Conservation (phyloP, 2,329 filamentous ascomycete species). For the Didymella segeticola region DNA sequence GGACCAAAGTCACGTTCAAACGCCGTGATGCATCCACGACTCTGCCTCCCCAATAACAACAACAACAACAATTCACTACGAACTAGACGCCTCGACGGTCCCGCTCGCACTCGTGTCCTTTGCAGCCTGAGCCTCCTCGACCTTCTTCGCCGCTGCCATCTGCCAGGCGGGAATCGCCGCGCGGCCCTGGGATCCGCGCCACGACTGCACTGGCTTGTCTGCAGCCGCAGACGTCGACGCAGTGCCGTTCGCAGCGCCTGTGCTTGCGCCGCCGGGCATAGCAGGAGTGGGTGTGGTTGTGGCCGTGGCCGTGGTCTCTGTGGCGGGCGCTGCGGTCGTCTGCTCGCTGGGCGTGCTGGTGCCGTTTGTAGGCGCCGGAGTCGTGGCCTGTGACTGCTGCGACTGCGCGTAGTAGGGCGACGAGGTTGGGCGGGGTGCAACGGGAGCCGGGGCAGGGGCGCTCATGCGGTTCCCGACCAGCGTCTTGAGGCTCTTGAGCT, state of each 20-base stretch:
- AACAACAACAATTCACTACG: no score
- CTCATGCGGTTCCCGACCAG: conserved; percentile 72
- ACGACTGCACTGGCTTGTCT: conserved; percentile 36
- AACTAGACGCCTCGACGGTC: conserved; percentile 42
- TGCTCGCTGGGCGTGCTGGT: conserved; percentile 39
- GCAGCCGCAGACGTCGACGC: conserved; percentile 26
- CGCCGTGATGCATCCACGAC: no score
- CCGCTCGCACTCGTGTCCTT: conserved; percentile 52
- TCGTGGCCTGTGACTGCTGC: conserved; percentile 23
- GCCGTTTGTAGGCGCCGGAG: conserved; percentile 30
- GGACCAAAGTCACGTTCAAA: no score
- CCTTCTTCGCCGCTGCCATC: conserved; percentile 58
- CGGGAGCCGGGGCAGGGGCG: conserved; percentile 30
- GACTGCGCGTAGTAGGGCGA: conserved; percentile 30
- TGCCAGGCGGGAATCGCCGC: conserved; percentile 62
- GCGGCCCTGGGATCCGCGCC: conserved; percentile 34
- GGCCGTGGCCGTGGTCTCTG: conserved; percentile 34
- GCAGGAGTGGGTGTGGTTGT: no score
- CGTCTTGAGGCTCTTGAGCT: conserved; percentile 91
- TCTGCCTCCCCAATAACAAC: no score
- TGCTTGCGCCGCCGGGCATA: conserved; percentile 17
- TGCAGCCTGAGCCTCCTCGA: conserved; percentile 48
- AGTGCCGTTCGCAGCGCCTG: conserved; percentile 17
- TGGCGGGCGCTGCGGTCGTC: conserved; percentile 19
- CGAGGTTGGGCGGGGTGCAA: conserved; percentile 32